These are phyloP conservation scores for Calcarisporium arbuscula DNA, from an alignment of 2,329 filamentous ascomycete genomes.

Conservation along the genomic window DNA sequence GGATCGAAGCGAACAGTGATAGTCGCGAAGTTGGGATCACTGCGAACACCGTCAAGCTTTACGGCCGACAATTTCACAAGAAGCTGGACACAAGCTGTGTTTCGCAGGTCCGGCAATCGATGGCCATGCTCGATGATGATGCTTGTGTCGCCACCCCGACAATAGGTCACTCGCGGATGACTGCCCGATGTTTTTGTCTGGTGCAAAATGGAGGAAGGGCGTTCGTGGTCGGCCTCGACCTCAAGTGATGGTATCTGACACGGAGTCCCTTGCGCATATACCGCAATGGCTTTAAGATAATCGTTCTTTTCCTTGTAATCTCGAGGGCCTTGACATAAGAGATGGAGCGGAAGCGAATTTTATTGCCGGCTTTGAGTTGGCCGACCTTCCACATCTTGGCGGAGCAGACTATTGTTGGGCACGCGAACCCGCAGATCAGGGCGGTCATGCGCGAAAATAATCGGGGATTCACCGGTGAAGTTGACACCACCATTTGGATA, in stretches of 20 bases:
- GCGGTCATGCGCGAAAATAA: conserved; percentile 26
- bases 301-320: conserved; percentile 1
- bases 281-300: conserved; percentile 1
- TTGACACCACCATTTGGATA: conserved; percentile 20
- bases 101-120: conserved; percentile 48
- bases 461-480: conserved; percentile 27
- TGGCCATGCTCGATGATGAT: conserved; percentile 52
- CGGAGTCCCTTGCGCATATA: neutral
- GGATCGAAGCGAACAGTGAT: conserved; percentile 15
- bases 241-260: conserved; percentile 2
- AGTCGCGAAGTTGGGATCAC: conserved; percentile 13
- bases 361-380: conserved; percentile 25
- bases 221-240: neutral
- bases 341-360: conserved; percentile 7
- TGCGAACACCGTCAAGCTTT: conserved; percentile 5
- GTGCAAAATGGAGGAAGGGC: conserved; percentile 13
- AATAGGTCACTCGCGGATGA: conserved; percentile 33
- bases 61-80: conserved; percentile 6
- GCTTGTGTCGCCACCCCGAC: conserved; percentile 41
- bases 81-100: conserved; percentile 25
- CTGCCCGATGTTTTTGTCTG: conserved; percentile 18
- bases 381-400: conserved; percentile 30
- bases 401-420: conserved; percentile 20
- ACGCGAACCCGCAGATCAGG: conserved; percentile 24
- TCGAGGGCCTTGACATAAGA: neutral